Evolutionary conservation across 805 yeast species (phyloP).

Genomic region (Saturnispora halmiae): DNA sequence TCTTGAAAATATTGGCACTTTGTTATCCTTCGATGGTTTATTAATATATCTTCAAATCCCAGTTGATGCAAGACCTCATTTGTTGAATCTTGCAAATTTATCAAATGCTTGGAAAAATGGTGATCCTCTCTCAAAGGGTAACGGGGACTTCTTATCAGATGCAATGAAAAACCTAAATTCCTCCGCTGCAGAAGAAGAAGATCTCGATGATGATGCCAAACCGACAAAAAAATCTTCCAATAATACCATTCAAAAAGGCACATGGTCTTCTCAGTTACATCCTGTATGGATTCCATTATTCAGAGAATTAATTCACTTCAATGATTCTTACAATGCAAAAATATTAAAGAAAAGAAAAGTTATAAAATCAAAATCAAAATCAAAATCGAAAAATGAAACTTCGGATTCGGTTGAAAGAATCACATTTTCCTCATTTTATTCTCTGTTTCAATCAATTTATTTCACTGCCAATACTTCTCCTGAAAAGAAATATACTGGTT

Average conservation of each 20-base stretch:
- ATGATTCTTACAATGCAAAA: neutral
- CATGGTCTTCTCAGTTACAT: conserved; percentile 69
- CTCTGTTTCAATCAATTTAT: conserved; percentile 68
- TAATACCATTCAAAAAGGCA: conserved; percentile 45
- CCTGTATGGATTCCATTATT: conserved; percentile 65
- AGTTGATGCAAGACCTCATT: conserved; percentile 13
- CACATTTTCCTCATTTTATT: conserved; percentile 64
- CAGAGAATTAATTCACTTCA: conserved; percentile 29
- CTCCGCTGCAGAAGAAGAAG: conserved; percentile 29
- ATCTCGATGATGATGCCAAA: conserved; percentile 20
- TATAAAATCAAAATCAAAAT: conserved; percentile 6
- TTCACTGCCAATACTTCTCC: conserved; percentile 70
- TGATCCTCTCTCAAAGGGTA: conserved; percentile 68
- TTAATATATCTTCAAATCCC: conserved; percentile 58
- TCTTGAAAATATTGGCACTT: conserved; percentile 45
- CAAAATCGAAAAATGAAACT: conserved; percentile 9
- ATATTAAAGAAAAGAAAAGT: conserved; percentile 31
- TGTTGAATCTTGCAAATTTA: conserved; percentile 18
- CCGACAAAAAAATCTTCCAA: neutral
- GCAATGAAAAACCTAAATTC: conserved; percentile 52
- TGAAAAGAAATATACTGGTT: conserved; percentile 82
- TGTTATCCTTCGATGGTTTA: conserved; percentile 70
- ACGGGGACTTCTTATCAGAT: conserved; percentile 49
- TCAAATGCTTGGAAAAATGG: conserved; percentile 51
- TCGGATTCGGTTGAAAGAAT: conserved; percentile 17